Evolutionary conservation across 164 flowering plant species (phyloP).

Genomic region (Annona cherimola): DNA sequence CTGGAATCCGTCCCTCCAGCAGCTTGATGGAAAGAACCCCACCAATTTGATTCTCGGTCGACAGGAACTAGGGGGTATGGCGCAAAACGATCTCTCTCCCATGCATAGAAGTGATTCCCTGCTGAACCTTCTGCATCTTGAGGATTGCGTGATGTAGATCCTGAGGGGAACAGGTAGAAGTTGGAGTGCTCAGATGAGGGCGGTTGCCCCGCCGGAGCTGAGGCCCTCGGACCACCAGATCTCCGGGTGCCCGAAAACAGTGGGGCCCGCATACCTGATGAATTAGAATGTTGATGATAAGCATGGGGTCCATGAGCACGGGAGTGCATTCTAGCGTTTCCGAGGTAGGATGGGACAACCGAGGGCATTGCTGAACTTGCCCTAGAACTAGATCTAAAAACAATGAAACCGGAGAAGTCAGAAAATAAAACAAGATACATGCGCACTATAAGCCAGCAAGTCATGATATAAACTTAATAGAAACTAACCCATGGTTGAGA

Average conservation of each 20-base stretch:
- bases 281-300: constrained; percentile 35
- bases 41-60: constrained; percentile 54
- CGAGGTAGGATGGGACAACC: constrained; percentile 58
- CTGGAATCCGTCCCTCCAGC: constrained; percentile 42
- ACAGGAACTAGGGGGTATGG: constrained; percentile 48
- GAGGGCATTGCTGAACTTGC: constrained; percentile 51
- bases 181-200: constrained; percentile 61
- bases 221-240: constrained; percentile 32
- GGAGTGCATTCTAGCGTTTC: constrained; percentile 62
- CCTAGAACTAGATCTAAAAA: constrained; percentile 34
- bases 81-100: constrained; percentile 77
- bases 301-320: constrained; percentile 70
- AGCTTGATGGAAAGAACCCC: constrained; percentile 61
- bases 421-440: neutral
- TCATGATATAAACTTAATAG: neutral
- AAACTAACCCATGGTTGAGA: constrained; percentile 56
- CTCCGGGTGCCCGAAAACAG: neutral
- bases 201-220: constrained; percentile 32
- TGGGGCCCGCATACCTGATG: constrained; percentile 1
- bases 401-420: neutral
- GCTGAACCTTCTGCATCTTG: constrained; percentile 54
- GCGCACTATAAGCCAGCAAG: neutral
- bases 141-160: constrained; percentile 47
- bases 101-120: constrained; percentile 43
- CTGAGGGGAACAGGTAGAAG: constrained; percentile 50